Base-by-base conservation (phyloP, 2,329 filamentous ascomycete species). In the Simplicillium aogashimaense region DNA sequence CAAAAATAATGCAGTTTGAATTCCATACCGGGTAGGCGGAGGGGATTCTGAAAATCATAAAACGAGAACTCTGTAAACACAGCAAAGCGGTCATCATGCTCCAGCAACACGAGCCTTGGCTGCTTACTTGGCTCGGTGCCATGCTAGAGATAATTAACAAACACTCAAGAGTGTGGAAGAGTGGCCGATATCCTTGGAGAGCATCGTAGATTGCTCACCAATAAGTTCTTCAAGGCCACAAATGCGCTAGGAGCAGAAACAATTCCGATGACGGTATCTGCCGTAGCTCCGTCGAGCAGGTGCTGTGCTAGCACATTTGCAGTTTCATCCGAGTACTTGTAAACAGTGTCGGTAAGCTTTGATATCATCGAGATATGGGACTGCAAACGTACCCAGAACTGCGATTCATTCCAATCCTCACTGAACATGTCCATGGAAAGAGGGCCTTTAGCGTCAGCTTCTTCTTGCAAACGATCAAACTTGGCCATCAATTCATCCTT, bases 351-450 rank as follows among this genome's bases (percentile, higher is more conserved):
- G 32, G 9, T 3, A 18, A 14, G 28, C n/a, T 13, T 25, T 11
- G 17, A 33, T 20, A 30, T 14, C 12, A 36, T 14, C 29, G 29
- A 35, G 36, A 17, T 18, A 11, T 15, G 17, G n/a, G n/a, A 16
- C 5, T 37, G n/a, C n/a, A 31, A 29, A 55, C 68, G 31, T 66
- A 85, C 80, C 85, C 86, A 92, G 53, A 92, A 92, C 60, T 90
- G 85, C 45, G 76, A 83, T 53, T 82, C 75, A 53, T 89, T 86
- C 86, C 86, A 92, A 58, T 90, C 81, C 60, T 90, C 86, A 1
- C 70, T 69, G 52, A 90, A 92, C 2, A 73, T 66, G 25, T 83
- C 76, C 75, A 90, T 90, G 13, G 64, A 67, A 40, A 74, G 45
- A 31, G 58, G 55, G 28, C 47, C 42, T 20, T 71, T 66, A 36